Evolutionary conservation across 2,329 filamentous ascomycete species (phyloP).

Genomic region (Zymoseptoria crescenta): DNA sequence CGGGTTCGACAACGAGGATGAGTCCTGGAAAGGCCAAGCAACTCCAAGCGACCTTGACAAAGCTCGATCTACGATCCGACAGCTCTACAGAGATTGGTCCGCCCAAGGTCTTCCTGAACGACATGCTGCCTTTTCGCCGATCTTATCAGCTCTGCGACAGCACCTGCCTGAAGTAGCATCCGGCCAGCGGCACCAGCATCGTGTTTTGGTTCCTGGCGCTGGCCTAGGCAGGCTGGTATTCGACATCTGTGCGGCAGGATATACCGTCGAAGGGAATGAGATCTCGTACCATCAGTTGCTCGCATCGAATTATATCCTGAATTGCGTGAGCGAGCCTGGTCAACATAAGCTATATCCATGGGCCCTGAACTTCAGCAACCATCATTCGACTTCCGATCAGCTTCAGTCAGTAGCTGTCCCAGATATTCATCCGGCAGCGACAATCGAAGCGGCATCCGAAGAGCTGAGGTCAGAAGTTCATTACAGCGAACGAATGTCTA

Average conservation of each 20-base stretch:
- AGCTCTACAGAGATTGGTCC: conserved; percentile 95
- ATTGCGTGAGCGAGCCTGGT: conserved; percentile 51
- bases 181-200: conserved; percentile 36
- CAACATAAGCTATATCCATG: conserved; percentile 77
- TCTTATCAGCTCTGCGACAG: conserved; percentile 56
- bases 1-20: conserved; percentile 39
- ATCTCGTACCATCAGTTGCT: conserved; percentile 97
- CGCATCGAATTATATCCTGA: conserved; percentile 69
- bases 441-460: conserved; percentile 26
- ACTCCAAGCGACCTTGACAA: conserved; percentile 76
- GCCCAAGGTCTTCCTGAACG: conserved; percentile 67
- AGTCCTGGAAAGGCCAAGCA: conserved; percentile 62
- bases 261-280: conserved; percentile 75
- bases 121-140: conserved; percentile 65
- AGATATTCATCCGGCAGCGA: conserved; percentile 52
- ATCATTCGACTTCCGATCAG: conserved; percentile 65
- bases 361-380: conserved; percentile 81
- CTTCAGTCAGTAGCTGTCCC: conserved; percentile 66
- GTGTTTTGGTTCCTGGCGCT: conserved; percentile 79
- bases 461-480: conserved; percentile 22
- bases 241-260: conserved; percentile 69
- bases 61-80: conserved; percentile 81
- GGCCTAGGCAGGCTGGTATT: conserved; percentile 84
- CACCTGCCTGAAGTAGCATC: conserved; percentile 33
- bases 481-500: conserved; percentile 66